Base-by-base conservation (phyloP, 106 monocot species). In the Posidonia australis region DNA sequence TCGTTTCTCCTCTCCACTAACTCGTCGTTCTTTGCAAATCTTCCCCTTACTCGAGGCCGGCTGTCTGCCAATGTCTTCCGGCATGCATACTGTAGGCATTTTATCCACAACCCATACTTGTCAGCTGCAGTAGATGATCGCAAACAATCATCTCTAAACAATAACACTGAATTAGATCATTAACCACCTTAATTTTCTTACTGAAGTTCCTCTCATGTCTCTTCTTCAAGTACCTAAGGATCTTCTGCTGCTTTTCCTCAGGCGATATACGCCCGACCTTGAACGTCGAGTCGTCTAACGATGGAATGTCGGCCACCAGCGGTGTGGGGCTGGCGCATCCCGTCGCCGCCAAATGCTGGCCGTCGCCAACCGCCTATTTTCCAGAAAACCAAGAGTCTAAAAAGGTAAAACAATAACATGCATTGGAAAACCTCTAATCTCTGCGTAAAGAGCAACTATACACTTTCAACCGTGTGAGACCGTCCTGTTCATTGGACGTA, bases 111-210 rank as follows among this genome's bases (percentile, higher is more conserved):
- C 21, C 12, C 1, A 22, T 5, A 55, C 10, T n/a, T n/a, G n/a
- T n/a, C n/a, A n/a, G n/a, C n/a, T n/a, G n/a, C n/a, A n/a, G n/a
- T n/a, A n/a, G n/a, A n/a, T n/a, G n/a, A n/a, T n/a, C n/a, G n/a
- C n/a, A n/a, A n/a, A n/a, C n/a, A n/a, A n/a, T n/a, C n/a, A n/a
- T n/a, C n/a, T n/a, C n/a, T n/a, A n/a, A n/a, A 51, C 17, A 19
- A 17, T 14, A 19, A 20, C n/a, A 51, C 20, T 51, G 56, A 56
- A 18, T 0, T 58, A 26, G 10, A 28, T 58, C 27, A 27, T 28
- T 17, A 16, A 10, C n/a, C 29, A 93, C 93, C 93, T 93, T 93
- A 55, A 93, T 93, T 77, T 86, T 93, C 69, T 93, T 93, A 64
- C 77, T 81, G 79, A 89, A 93, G 66, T 89, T 89, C 52, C 93